Evolutionary conservation across 2,329 filamentous ascomycete species (phyloP), one percentile per base, ranked within the genome.

Genomic region (Calonectria pseudoreteaudii): DNA sequence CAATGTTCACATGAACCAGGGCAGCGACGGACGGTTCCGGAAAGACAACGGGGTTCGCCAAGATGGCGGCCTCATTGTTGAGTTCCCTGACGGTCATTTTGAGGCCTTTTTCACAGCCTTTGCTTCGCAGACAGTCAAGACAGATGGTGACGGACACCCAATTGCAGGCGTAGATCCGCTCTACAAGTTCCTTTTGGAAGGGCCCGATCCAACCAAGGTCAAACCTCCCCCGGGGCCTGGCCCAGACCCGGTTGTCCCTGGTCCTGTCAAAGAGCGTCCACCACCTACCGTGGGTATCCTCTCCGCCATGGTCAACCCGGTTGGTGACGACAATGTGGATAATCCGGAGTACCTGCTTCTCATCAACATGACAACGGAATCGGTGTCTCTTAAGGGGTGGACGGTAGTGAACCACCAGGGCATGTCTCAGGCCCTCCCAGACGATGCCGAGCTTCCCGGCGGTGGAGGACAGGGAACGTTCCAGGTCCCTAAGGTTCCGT

Each of bases 1-100:
- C 23, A 68, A 69, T 28, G 49, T 73, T 2, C 71, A 75, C 64
- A 75, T 73, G 73, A 75, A 73, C 38, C 73, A 75, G 47, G 73
- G 64, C 20, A 73, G 64, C 49, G n/a, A n/a, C 3, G 28, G 23
- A 2, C 28, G 16, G 6, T 75, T 73, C 26, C 31, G 3, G 14
- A 49, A 38, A 2, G 41, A 69, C 23, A 74, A 76, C 52, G 68
- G 64, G 4, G 65, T n/a, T 6, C 44, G 58, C 16, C 66, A 75
- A 36, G 75, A 77, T 20, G 75, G 71, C 10, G 71, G 75, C 11
- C 20, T 74, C 13, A 36, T 72, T 53, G 16, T 77, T 16, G 47
- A 74, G 49, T 77, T 71, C 50, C 44, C 38, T 8, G 71, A 75
- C 56, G 67, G 49, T 11, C 66, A 65, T 26, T 77, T 66, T 62